Evolutionary conservation across 805 yeast species (phyloP).

Genomic region (Dipodascus albidus): DNA sequence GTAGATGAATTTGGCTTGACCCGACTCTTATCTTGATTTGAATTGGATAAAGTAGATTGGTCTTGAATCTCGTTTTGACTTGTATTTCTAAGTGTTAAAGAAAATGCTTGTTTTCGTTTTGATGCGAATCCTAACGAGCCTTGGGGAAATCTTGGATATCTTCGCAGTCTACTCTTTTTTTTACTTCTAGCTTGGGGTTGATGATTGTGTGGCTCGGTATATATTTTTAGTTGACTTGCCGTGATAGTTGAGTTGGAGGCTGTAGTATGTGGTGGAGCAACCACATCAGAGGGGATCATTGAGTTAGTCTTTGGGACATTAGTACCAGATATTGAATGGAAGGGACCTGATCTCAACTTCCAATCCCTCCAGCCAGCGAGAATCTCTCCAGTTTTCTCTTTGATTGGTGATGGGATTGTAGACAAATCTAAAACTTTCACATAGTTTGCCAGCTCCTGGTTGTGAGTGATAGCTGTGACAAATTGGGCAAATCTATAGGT

Average conservation of each 20-base stretch:
- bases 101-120: not conserved
- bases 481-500: constrained; percentile 76
- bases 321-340: constrained; percentile 32
- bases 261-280: not conserved
- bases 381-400: constrained; percentile 22
- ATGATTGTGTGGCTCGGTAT: constrained; percentile 1
- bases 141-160: not conserved
- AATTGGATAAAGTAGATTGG: not conserved
- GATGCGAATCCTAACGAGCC: not conserved
- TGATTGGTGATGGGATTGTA: constrained; percentile 14
- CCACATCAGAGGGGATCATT: not conserved
- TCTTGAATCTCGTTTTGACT: not conserved
- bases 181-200: constrained; percentile 4
- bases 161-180: not conserved
- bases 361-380: constrained; percentile 89
- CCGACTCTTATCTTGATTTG: not conserved
- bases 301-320: not conserved
- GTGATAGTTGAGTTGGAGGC: not conserved
- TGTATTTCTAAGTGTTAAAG: not conserved
- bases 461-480: constrained; percentile 46
- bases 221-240: not conserved
- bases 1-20: not conserved
- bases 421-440: constrained; percentile 55
- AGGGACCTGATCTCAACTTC: constrained; percentile 66
- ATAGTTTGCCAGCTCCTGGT: constrained; percentile 41